Base-by-base conservation (phyloP, 306 rosid genomes). In the Prunus fruticosa region DNA sequence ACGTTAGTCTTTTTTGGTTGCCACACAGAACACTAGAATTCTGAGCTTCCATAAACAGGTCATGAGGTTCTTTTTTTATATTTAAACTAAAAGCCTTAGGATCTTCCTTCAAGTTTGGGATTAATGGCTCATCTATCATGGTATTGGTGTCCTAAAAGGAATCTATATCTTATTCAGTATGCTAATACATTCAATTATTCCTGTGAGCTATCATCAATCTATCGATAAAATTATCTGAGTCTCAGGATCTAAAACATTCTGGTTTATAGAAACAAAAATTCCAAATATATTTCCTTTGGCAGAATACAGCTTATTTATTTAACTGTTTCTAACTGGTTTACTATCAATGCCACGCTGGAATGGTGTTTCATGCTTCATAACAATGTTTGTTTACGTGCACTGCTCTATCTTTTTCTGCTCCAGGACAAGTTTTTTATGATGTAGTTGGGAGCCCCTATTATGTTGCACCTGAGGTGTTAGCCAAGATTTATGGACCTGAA, bases 371-470 rank as follows among this genome's bases (percentile, higher is more conserved):
- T 73, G 15, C 4, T 18, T 20, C 16, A 34, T 32, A 8, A 32
- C 4, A 19, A 34, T 34, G 49, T 25, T 32, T 64, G 49, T 4
- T 64, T 64, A 64, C 1, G 61, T 56, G 30, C 47, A 49, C 72
- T 11, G 34, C 30, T 72, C 76, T 57, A 80, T 34, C 68, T 69
- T 66, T 71, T 76, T 47, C 58, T 60, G 67, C 77, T 73, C 77
- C 80, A 93, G 98, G 96, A 77, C 93, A 93, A 86, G 11, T 71
- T 64, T 93, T 90, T 67, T 70, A 51, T 62, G 98, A 93, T 65
- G 88, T 90, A 15, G 94, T 93, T 80, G 98, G 98, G 81, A 93
- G 98, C 84, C 93, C 94, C 43, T 90, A 90, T 79, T 93, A 93
- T 78, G 90, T 93, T 73, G 98, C 98, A 60, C 98, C 98, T 30